Base-by-base conservation (phyloP, 805 yeast genomes). In the Ogataea haglerorum region DNA sequence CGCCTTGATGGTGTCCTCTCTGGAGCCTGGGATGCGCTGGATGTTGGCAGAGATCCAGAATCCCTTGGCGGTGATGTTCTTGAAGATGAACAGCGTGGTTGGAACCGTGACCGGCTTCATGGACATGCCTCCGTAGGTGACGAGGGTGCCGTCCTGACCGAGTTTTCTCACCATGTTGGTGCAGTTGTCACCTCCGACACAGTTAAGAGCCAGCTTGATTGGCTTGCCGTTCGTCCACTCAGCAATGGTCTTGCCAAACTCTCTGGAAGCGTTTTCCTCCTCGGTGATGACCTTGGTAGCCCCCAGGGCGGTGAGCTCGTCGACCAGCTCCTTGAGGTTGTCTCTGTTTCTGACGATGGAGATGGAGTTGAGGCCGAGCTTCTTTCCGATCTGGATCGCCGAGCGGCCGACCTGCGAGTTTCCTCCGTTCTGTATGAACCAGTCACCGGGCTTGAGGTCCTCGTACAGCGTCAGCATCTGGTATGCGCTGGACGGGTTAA, bases 81-180 rank as follows among this genome's bases (percentile, higher is more conserved):
- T 93, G 72, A 93, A 93, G 49, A 93, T 90, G 58, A 86, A 86
- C 45, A 86, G 67, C 0, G 95, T 78, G 1, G 96, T 88, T 28
- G 98, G 96, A 41, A 93, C 64, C n/a, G 78, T 75, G 9, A 93
- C 95, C 2, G 99, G 99, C 65, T 87, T 90, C 71, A 82, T 80
- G 3, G 97, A 87, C 99, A 93, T 93, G 27, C 95, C 98, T 24
- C 99, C 99, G 58, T 93, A 93, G 1, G 98, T 88, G 52, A 89
- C 77, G 70, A 93, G 68, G 34, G 80, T 74, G 1, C 93, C 95
- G 52, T 85, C 78, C 12, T 69, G 65, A 27, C 78, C 80, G 41
- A 93, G 72, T 60, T 89, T 91, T 51, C 96, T 74, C 8, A 95
- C 91, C 52, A 93, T 72, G 30, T 82, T 82, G 0, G 95, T 72